phyloP scores from a whole-genome alignment of 2,329 filamentous ascomycete genomes.

The Hypoxylon sp. region DNA sequence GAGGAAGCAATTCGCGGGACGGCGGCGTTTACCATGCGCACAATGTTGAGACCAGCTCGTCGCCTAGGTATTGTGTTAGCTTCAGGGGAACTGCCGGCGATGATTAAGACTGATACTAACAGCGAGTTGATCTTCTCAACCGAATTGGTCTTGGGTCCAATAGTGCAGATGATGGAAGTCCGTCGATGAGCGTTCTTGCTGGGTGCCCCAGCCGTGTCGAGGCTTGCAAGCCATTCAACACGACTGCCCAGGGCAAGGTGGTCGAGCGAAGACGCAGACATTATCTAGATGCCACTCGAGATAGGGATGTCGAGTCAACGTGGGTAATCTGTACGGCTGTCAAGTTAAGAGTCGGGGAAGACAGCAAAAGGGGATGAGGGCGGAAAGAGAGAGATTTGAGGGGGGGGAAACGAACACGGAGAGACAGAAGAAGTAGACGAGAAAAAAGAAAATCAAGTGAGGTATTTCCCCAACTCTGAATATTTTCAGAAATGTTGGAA shows the following conservation, averaged over 20 bases:
- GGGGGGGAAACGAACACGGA: background rate
- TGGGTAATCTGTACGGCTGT: background rate
- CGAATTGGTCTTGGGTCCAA: slow-evolving; percentile 99
- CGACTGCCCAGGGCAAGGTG: slow-evolving; percentile 83
- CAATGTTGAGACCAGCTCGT: slow-evolving; percentile 94
- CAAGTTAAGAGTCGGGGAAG: slow-evolving; percentile 3
- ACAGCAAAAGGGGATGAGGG: slow-evolving; percentile 2
- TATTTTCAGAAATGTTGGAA: slow-evolving; percentile 38
- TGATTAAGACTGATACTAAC: slow-evolving; percentile 16
- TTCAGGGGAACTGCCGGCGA: background rate
- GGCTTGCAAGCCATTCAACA: slow-evolving; percentile 74
- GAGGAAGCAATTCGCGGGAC: background rate
- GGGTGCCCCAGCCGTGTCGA: slow-evolving; percentile 91
- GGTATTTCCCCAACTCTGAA: slow-evolving; percentile 37
- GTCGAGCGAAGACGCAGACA: slow-evolving; percentile 80
- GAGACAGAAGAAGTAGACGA: slow-evolving; percentile 10
- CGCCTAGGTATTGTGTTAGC: slow-evolving; percentile 65
- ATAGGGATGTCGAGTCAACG: slow-evolving; percentile 9
- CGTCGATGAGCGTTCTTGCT: slow-evolving; percentile 87
- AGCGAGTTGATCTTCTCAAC: slow-evolving; percentile 90
- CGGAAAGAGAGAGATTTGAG: slow-evolving; percentile 1
- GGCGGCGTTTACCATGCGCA: slow-evolving; percentile 78
- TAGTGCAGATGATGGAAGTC: slow-evolving; percentile 98
- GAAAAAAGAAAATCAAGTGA: slow-evolving; percentile 27
- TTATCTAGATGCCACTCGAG: slow-evolving; percentile 40